These are phyloP conservation scores for Microdochium trichocladiopsis DNA, from an alignment of 2,329 filamentous ascomycete species.

Conservation along the genomic window DNA sequence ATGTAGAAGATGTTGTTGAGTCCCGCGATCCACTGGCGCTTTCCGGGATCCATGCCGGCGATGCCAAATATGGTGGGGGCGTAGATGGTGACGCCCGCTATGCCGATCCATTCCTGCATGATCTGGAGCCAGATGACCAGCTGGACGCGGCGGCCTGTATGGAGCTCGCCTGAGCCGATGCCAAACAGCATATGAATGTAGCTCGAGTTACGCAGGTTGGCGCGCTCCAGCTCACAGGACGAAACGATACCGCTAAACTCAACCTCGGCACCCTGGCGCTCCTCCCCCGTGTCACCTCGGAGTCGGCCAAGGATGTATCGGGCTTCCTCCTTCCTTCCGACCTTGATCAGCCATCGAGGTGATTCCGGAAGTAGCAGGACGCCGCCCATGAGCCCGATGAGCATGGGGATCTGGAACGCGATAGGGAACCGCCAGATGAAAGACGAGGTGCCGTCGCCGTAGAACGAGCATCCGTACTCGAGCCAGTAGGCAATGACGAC, in stretches of 20 bases:
- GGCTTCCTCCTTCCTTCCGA: conserved; percentile 59
- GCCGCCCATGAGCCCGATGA: conserved; percentile 45
- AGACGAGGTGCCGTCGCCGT: conserved; percentile 47
- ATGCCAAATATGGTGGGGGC: conserved; percentile 55
- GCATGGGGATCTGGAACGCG: conserved; percentile 61
- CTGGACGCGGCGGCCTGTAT: conserved; percentile 61
- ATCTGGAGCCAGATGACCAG: conserved; percentile 67
- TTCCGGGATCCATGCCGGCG: conserved; percentile 45
- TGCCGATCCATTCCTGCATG: conserved; percentile 64
- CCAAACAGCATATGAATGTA: conserved; percentile 63
- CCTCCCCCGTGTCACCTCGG: conserved; percentile 49
- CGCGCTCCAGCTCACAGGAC: conserved; percentile 55
- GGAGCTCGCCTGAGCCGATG: conserved; percentile 56
- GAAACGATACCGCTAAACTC: conserved; percentile 65
- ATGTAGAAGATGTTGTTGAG: conserved; percentile 43
- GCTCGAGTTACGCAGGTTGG: conserved; percentile 47
- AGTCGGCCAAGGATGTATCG: conserved; percentile 57
- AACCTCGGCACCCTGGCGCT: conserved; percentile 44
- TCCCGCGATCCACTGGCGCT: conserved; percentile 58
- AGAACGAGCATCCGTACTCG: conserved; percentile 52
- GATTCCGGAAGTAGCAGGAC: conserved; percentile 67
- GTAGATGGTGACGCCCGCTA: conserved; percentile 61
- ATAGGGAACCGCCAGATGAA: conserved; percentile 64
- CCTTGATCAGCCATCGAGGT: conserved; percentile 60
- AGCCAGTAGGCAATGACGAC: conserved; percentile 59